Evolutionary conservation across 805 yeast species (phyloP).

Genomic region (Candida tallmaniae): DNA sequence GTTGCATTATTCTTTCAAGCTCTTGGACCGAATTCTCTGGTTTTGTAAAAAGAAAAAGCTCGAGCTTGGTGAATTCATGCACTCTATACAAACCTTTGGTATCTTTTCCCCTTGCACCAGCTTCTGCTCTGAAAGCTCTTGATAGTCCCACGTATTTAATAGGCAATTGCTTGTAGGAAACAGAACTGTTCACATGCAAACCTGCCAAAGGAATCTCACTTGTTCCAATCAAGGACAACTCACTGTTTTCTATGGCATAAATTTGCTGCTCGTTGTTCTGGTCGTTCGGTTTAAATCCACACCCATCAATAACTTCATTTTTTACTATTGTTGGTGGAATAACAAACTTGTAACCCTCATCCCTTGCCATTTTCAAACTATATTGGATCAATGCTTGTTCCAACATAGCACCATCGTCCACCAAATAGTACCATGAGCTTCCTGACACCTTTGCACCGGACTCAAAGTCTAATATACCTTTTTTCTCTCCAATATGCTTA

Average conservation of each 20-base stretch:
- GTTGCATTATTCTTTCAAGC: conserved; percentile 53
- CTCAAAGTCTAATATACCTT: conserved; percentile 64
- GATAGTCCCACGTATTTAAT: conserved; percentile 71
- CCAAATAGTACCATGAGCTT: conserved; percentile 79
- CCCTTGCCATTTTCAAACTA: conserved; percentile 62
- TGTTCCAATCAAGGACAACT: conserved; percentile 79
- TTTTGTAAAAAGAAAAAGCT: conserved; percentile 71
- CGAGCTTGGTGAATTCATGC: conserved; percentile 95
- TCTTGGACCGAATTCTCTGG: conserved; percentile 44
- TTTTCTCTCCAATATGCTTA: conserved; percentile 60
- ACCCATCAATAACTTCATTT: conserved; percentile 72
- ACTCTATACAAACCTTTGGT: conserved; percentile 91
- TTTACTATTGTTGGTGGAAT: conserved; percentile 86
- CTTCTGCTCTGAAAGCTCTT: conserved; percentile 90
- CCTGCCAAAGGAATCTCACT: conserved; percentile 96
- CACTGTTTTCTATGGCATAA: conserved; percentile 54
- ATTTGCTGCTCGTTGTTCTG: conserved; percentile 82
- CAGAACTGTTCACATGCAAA: conserved; percentile 49
- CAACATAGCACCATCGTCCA: conserved; percentile 79
- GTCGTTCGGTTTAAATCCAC: conserved; percentile 95
- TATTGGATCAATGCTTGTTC: conserved; percentile 89
- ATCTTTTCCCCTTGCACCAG: conserved; percentile 93
- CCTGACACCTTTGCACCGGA: conserved; percentile 77
- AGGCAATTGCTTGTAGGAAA: conserved; percentile 44
- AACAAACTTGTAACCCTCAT: conserved; percentile 62